Conservation (phyloP, 306 rosid genomes). For the Hippophae rhamnoides region DNA sequence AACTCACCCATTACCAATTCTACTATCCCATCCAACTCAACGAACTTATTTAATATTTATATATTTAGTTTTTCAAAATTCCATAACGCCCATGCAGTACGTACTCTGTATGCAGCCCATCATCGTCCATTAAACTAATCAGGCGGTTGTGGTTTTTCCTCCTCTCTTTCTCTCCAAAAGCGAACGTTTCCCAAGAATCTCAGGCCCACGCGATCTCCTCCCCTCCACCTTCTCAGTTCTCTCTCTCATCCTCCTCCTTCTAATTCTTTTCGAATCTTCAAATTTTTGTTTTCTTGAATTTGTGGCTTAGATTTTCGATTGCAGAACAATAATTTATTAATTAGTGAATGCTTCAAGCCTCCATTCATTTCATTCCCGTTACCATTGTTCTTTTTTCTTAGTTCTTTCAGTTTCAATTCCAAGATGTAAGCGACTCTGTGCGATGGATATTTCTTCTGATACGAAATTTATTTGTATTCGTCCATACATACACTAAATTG, state of each 20-base stretch:
- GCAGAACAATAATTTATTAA: neutral
- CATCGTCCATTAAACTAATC: conserved; percentile 16
- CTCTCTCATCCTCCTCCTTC: neutral
- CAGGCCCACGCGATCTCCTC: conserved; percentile 42
- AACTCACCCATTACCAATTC: too few species aligned
- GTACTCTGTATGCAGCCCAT: conserved; percentile 13
- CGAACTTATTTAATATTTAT: too few species aligned
- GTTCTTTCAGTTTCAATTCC: neutral
- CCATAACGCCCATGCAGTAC: conserved; percentile 21
- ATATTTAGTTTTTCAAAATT: too few species aligned
- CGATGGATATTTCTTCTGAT: neutral
- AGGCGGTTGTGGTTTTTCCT: conserved; percentile 5
- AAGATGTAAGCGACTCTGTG: conserved; percentile 7
- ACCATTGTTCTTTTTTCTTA: neutral
- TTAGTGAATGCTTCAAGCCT: neutral
- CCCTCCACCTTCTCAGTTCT: neutral
- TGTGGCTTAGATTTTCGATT: neutral
- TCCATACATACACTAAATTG: neutral
- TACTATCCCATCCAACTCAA: too few species aligned
- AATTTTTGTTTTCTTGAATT: neutral
- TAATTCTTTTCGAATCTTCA: neutral
- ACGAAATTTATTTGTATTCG: neutral
- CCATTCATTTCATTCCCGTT: neutral
- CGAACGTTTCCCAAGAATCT: conserved; percentile 14
- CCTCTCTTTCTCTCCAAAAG: conserved; percentile 3